These are phyloP conservation scores for Pyricularia grisea DNA, from an alignment of 2,329 filamentous ascomycete genomes.

Conservation along the genomic window DNA sequence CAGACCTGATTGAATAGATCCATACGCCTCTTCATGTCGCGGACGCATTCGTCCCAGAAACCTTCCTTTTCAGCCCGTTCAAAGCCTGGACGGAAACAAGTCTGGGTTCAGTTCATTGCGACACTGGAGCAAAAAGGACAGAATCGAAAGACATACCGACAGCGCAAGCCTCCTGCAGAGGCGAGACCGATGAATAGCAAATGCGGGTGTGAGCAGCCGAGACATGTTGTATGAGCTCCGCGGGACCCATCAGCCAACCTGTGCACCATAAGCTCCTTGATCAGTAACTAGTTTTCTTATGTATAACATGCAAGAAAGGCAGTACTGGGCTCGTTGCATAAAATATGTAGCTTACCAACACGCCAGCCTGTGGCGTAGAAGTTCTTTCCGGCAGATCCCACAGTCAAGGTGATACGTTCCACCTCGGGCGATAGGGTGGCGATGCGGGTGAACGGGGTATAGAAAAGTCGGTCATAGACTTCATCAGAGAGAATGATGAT, in stretches of 20 bases:
- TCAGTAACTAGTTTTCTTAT: background rate
- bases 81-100: conserved; percentile 42
- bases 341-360: conserved; percentile 40
- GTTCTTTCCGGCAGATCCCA: conserved; percentile 94
- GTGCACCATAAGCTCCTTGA: background rate
- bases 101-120: background rate
- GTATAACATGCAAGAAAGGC: background rate
- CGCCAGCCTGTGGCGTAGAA: conserved; percentile 98
- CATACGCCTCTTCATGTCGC: conserved; percentile 86
- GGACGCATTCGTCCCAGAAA: conserved; percentile 80
- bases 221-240: conserved; percentile 84
- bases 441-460: conserved; percentile 88
- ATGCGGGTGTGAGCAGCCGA: conserved; percentile 90
- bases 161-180: conserved; percentile 87
- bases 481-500: conserved; percentile 89
- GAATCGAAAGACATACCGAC: conserved; percentile 42
- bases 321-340: background rate
- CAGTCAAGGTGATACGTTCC: conserved; percentile 78
- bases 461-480: conserved; percentile 92
- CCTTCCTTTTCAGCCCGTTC: conserved; percentile 76
- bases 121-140: background rate
- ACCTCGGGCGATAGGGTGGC: conserved; percentile 87
- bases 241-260: conserved; percentile 85
- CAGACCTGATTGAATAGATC: conserved; percentile 76
- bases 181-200: conserved; percentile 89